Evolutionary conservation across 176 grass and related monocot species (phyloP).

Genomic region (Leersia perrieri): DNA sequence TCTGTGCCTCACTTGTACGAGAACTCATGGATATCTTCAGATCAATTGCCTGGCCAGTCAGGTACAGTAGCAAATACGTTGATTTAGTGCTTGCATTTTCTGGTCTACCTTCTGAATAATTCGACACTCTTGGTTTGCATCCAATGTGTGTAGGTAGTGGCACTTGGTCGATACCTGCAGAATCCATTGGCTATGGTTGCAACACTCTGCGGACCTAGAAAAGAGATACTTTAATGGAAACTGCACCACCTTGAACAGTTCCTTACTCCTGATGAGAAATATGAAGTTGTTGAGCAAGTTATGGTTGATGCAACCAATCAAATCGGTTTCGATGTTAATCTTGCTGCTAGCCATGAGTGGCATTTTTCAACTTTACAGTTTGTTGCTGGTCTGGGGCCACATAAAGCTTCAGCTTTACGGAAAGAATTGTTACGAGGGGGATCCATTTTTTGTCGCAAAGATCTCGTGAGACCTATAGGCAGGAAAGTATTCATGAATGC

Average conservation of each 20-base stretch:
- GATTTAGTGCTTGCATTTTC: slow-evolving; percentile 12
- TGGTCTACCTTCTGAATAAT: slow-evolving; percentile 1
- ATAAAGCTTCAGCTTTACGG: slow-evolving; percentile 83
- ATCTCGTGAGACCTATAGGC: slow-evolving; percentile 70
- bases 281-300: slow-evolving; percentile 91
- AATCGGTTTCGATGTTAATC: slow-evolving; percentile 88
- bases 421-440: slow-evolving; percentile 86
- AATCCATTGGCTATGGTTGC: slow-evolving; percentile 91
- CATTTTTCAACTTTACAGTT: slow-evolving; percentile 94
- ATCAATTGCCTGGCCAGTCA: slow-evolving; percentile 85
- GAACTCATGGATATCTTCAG: slow-evolving; percentile 83
- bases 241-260: slow-evolving; percentile 80
- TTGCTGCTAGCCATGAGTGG: slow-evolving; percentile 97
- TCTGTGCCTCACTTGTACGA: slow-evolving; percentile 85
- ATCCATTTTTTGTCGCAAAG: slow-evolving; percentile 83
- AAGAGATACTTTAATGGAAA: slow-evolving; percentile 98
- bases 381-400: slow-evolving; percentile 79
- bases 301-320: slow-evolving; percentile 96
- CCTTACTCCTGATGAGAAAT: slow-evolving; percentile 88
- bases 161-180: slow-evolving; percentile 86
- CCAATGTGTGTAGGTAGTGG: slow-evolving; percentile 70
- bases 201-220: slow-evolving; percentile 89
- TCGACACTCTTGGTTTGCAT: background rate
- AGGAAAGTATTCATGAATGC: slow-evolving; percentile 94
- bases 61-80: slow-evolving; percentile 45